Conservation (phyloP, 176 grass and related monocot genomes). For the Triticum dicoccoides region DNA sequence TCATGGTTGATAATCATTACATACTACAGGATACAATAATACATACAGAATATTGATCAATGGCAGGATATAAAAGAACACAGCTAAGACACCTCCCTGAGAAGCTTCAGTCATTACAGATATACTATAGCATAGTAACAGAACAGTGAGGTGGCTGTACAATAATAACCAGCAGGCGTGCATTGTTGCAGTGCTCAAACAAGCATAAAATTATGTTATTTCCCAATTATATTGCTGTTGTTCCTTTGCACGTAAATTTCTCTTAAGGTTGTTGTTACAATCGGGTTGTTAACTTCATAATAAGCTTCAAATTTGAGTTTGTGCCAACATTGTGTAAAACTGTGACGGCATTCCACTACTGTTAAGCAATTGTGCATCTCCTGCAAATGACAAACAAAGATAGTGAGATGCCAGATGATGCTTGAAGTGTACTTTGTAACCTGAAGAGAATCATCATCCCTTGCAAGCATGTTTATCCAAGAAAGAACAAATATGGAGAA, state of each 20-base stretch:
- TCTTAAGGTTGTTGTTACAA: constrained; percentile 6
- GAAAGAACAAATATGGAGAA: background rate
- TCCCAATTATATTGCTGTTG: background rate
- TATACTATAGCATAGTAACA: background rate
- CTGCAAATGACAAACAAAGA: constrained; percentile 28
- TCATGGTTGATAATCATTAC: background rate
- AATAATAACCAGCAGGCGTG: background rate
- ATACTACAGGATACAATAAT: background rate
- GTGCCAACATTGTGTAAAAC: constrained; percentile 14
- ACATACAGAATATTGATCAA: background rate
- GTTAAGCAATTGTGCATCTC: constrained; percentile 23
- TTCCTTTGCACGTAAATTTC: constrained; percentile 10
- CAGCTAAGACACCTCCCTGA: background rate
- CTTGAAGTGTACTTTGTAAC: background rate
- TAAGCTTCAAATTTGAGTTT: constrained; percentile 6
- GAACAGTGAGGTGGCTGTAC: background rate
- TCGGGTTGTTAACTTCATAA: constrained; percentile 9
- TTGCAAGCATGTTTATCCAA: constrained; percentile 3
- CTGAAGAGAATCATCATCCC: constrained; percentile 19
- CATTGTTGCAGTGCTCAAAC: constrained; percentile 1
- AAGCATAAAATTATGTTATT: background rate
- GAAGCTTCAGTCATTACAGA: constrained; percentile 1
- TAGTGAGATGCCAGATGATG: constrained; percentile 13
- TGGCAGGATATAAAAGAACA: background rate
- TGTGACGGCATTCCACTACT: background rate